Percentiles rank a stretch among this genome's conserved stretches.
Conservation (phyloP, 2,329 filamentous ascomycete species). For the Arthroderma uncinatum region DNA sequence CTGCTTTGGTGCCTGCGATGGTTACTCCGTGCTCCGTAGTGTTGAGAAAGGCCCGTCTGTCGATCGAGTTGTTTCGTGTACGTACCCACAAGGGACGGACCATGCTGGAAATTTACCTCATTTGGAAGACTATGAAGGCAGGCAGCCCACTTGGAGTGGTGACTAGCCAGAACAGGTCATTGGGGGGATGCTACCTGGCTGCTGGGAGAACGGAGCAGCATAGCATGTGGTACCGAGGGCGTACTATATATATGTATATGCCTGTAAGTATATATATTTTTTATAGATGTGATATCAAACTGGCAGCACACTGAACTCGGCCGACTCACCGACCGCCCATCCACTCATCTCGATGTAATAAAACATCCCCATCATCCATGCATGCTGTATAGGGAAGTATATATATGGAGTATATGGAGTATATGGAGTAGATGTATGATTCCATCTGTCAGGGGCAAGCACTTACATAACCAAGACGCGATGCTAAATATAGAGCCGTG, state of each 20-base stretch:
- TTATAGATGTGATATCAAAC: not conserved
- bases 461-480: not conserved
- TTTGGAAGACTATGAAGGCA: not conserved
- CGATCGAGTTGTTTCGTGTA: not conserved
- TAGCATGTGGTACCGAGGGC: slow-evolving; percentile 2
- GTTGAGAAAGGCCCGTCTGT: too few relatives aligned
- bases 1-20: too few relatives aligned
- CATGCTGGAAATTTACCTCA: not conserved
- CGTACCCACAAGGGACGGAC: not conserved
- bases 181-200: not conserved
- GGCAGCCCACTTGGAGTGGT: not conserved
- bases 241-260: not conserved
- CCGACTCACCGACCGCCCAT: too few relatives aligned
- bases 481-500: not conserved
- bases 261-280: not conserved
- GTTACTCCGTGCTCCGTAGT: too few relatives aligned
- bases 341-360: too few relatives aligned
- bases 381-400: too few relatives aligned
- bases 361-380: too few relatives aligned
- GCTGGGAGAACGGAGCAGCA: not conserved
- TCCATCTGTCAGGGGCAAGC: not conserved
- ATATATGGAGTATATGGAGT: too few relatives aligned
- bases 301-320: too few relatives aligned
- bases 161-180: not conserved
- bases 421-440: not conserved